These are phyloP conservation scores for Melampsora larici-populina DNA, from an alignment of 1,284 basidiomycete genomes.

Conservation along the genomic window DNA sequence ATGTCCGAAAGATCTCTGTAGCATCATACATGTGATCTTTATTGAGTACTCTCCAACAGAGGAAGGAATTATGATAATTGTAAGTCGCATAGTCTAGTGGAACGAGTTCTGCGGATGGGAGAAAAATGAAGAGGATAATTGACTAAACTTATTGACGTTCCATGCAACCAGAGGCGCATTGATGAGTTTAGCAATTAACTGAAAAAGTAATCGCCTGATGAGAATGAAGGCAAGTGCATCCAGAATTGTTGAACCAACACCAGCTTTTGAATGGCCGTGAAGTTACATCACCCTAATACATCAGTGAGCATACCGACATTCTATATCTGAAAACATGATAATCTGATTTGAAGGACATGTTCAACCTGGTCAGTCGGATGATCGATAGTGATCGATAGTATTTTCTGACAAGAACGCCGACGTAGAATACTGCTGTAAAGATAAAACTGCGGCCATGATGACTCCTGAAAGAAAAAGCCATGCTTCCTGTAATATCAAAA, in stretches of 20 bases:
- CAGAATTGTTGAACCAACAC: neutral
- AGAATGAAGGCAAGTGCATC: too few relatives aligned
- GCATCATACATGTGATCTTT: slow-evolving; percentile 99
- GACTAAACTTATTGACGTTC: slow-evolving; percentile 79
- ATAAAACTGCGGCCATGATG: slow-evolving; percentile 84
- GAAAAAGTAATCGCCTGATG: slow-evolving; percentile 85
- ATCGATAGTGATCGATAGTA: neutral
- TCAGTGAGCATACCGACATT: slow-evolving; percentile 60
- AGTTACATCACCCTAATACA: too few relatives aligned
- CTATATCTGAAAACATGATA: slow-evolving; percentile 99
- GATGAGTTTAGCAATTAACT: slow-evolving; percentile 90
- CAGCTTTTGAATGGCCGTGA: neutral
- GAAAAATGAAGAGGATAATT: too few relatives aligned
- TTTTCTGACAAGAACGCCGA: slow-evolving; percentile 58
- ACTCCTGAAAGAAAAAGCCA: slow-evolving; percentile 94
- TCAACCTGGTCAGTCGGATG: too few relatives aligned
- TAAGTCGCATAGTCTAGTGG: too few relatives aligned
- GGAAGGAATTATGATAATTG: too few relatives aligned
- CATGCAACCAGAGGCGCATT: slow-evolving; percentile 85
- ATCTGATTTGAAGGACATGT: slow-evolving; percentile 64
- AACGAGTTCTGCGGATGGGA: too few relatives aligned
- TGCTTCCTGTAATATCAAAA: slow-evolving; percentile 61
- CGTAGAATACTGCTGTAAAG: slow-evolving; percentile 98
- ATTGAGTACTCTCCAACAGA: slow-evolving; percentile 69
- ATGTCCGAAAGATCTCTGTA: slow-evolving; percentile 96